These are phyloP conservation scores for Monosporascus cannonballus DNA, from an alignment of 2,329 filamentous ascomycete species.

Conservation along the genomic window DNA sequence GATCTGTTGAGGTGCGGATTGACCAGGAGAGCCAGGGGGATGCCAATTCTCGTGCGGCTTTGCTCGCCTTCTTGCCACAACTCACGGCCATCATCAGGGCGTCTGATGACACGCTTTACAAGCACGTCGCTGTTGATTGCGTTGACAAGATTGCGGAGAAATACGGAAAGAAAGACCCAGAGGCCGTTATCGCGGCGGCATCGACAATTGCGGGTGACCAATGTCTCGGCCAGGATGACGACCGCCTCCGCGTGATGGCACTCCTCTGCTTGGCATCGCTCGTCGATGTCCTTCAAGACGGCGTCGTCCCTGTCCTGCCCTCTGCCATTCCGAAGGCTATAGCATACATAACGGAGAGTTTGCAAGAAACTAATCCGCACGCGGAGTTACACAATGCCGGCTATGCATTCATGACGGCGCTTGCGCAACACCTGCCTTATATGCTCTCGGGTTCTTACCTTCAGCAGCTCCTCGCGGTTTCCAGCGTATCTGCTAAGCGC, in stretches of 20 bases:
- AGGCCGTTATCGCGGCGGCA: slow-evolving; percentile 69
- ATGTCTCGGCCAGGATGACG: slow-evolving; percentile 69
- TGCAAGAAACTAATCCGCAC: slow-evolving; percentile 47
- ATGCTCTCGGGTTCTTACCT: slow-evolving; percentile 77
- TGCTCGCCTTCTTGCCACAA: slow-evolving; percentile 74
- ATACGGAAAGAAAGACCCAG: slow-evolving; percentile 86
- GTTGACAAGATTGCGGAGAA: slow-evolving; percentile 91
- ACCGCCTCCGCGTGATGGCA: slow-evolving; percentile 73
- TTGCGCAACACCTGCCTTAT: slow-evolving; percentile 80
- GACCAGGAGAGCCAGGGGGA: slow-evolving; percentile 67
- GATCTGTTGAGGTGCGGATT: slow-evolving; percentile 74
- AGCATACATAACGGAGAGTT: slow-evolving; percentile 60
- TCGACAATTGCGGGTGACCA: slow-evolving; percentile 68
- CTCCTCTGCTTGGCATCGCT: slow-evolving; percentile 83
- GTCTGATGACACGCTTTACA: slow-evolving; percentile 66
- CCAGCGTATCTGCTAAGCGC: slow-evolving; percentile 63
- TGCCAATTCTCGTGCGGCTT: slow-evolving; percentile 57
- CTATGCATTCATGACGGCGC: slow-evolving; percentile 71
- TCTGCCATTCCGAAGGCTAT: slow-evolving; percentile 67
- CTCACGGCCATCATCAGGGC: slow-evolving; percentile 71
- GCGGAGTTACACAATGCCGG: slow-evolving; percentile 72
- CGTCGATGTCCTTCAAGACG: slow-evolving; percentile 80
- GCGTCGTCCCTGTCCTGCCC: slow-evolving; percentile 77
- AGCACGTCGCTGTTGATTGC: slow-evolving; percentile 80
- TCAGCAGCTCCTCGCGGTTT: slow-evolving; percentile 64